Conservation (phyloP, 345 rosid species). For the Acer campestre region DNA sequence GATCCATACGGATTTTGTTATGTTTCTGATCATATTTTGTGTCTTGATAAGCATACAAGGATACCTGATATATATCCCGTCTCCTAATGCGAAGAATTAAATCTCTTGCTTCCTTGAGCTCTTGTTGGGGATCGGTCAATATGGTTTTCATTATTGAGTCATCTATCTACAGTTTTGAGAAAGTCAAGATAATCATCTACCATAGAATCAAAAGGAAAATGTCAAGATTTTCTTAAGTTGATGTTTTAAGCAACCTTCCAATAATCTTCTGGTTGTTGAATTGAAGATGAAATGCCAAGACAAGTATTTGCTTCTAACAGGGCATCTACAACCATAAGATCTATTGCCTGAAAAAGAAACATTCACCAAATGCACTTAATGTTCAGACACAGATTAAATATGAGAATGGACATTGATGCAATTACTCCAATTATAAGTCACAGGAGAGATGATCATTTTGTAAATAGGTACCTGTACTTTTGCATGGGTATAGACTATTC, state of each 20-base stretch:
- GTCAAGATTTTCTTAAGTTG: too few relatives aligned
- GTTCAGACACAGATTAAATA: not conserved
- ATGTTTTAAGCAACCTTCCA: conserved; percentile 63
- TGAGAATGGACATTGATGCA: not conserved
- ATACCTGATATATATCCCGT: conserved; percentile 84
- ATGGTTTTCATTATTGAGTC: conserved; percentile 82
- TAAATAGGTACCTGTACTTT: conserved; percentile 61
- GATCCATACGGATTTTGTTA: not conserved
- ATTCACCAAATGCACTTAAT: conserved; percentile 4
- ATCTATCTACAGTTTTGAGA: conserved; percentile 62
- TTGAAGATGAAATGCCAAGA: conserved; percentile 58
- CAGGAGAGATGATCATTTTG: conserved; percentile 2
- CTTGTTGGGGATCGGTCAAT: conserved; percentile 69
- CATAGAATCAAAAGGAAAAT: too few relatives aligned
- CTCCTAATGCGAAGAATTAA: conserved; percentile 76
- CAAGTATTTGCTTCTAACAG: conserved; percentile 68
- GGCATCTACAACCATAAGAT: conserved; percentile 90
- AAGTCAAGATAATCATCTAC: not conserved
- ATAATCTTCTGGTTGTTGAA: conserved; percentile 74
- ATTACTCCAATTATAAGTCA: conserved; percentile 8
- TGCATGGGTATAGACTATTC: conserved; percentile 73
- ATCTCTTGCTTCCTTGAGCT: conserved; percentile 75
- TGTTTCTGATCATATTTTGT: too few relatives aligned
- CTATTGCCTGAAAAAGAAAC: conserved; percentile 64
- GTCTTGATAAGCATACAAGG: not conserved